Evolutionary conservation across 257 asterid species (phyloP), one percentile per base, ranked within the genome.

Genomic region (Capsicum pubescens): DNA sequence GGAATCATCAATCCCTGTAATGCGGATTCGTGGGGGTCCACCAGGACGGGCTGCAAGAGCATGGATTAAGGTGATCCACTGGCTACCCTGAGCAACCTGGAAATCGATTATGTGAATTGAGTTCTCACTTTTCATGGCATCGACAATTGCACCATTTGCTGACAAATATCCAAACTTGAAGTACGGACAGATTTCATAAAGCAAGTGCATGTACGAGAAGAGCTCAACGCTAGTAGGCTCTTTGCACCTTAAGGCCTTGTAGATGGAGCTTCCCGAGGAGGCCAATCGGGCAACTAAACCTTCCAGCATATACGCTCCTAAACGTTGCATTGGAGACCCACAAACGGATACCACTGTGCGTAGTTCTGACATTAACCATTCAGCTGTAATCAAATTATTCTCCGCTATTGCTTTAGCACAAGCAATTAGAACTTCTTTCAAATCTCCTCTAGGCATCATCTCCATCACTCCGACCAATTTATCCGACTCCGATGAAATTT

Each of bases 91-190:
- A 9, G 87, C 21, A 10, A 87, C 84, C 82, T 82, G 89, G 72
- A 87, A 87, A 82, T 87, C 89, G 1, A 87, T 82, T 50, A 87
- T 84, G 79, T 87, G 89, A 56, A 87, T 76, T 8, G 54, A 59
- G 19, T 84, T 77, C 55, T 84, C 89, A 59, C 82, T 70, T 64
- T 84, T 87, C 84, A 84, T 56, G 61, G 89, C 89, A 77, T 87
- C 89, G n/a, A 86, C 89, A 55, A 87, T 87, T 17, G 89, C 89
- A 52, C 89, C 89, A 67, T 87, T 87, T 67, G 89, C 89, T 9
- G 89, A 84, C 61, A 84, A 35, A 66, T 87, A 84, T 55, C 89
- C 89, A 39, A 87, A 87, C 80, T 87, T 87, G 86, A 87, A 84
- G 86, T 81, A 87, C 2, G 89, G 89, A 50, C 89, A 87, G 32